A percentile compares a stretch with the other conserved stretches of the same genome.
Evolutionary conservation across 2,329 filamentous ascomycete genomes (phyloP).

Genomic region (Aspergillus chevalieri): DNA sequence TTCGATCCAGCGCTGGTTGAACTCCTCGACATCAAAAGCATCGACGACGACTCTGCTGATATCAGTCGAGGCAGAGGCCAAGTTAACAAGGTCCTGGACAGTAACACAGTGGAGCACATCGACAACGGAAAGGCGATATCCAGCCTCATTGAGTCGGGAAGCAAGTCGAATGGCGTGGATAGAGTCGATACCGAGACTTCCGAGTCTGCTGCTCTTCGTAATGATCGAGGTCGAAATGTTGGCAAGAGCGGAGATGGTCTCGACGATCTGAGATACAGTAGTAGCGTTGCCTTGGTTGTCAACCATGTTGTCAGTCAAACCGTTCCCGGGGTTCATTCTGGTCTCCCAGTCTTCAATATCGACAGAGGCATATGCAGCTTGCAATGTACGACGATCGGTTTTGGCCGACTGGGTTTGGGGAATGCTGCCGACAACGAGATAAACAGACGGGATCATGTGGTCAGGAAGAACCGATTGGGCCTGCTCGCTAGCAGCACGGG

Average conservation of each 20-base stretch:
- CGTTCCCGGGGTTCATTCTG: conserved; percentile 13
- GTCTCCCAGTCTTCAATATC: conserved; percentile 25
- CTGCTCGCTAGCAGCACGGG: conserved; percentile 15
- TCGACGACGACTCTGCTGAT: background rate
- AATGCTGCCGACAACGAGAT: conserved; percentile 23
- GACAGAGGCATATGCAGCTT: conserved; percentile 17
- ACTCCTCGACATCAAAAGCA: conserved; percentile 15
- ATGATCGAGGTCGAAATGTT: conserved; percentile 16
- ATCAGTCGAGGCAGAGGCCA: conserved; percentile 4
- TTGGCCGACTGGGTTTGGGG: conserved; percentile 28
- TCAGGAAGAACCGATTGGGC: conserved; percentile 19
- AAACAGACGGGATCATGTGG: conserved; percentile 31
- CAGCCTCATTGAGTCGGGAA: conserved; percentile 19
- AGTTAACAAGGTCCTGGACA: conserved; percentile 19
- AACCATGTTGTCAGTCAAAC: background rate
- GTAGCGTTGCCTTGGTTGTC: background rate
- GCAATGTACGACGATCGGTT: conserved; percentile 25
- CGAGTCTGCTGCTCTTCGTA: conserved; percentile 15
- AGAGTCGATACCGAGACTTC: conserved; percentile 26
- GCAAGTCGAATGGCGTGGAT: conserved; percentile 26
- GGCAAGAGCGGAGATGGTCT: conserved; percentile 17
- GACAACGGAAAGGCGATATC: conserved; percentile 21
- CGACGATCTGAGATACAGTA: conserved; percentile 11
- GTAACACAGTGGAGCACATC: conserved; percentile 24
- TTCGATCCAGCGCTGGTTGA: conserved; percentile 17